phyloP scores from a whole-genome alignment of 805 yeast genomes.

The Citeromyces matritensis region DNA sequence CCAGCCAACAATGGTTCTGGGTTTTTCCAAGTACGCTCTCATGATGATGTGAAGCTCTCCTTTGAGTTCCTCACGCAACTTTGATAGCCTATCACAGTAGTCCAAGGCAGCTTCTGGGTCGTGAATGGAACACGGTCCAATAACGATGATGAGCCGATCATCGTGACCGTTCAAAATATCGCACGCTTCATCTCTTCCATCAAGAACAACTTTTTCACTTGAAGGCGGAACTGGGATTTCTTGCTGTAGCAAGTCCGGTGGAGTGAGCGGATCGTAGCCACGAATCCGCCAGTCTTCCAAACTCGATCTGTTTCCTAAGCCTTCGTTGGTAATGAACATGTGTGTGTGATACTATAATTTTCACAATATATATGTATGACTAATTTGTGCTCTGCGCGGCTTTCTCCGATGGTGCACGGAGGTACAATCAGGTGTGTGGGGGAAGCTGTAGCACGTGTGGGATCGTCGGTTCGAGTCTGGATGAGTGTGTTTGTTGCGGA shows the following conservation, averaged over 20 bases:
- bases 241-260: constrained; percentile 82
- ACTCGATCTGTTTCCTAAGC: constrained; percentile 72
- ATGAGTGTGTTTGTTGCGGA: no score
- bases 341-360: constrained; percentile 10
- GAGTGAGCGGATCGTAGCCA: constrained; percentile 88
- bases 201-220: constrained; percentile 47
- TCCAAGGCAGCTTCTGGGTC: constrained; percentile 84
- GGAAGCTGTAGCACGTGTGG: no score
- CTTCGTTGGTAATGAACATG: constrained; percentile 78
- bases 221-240: constrained; percentile 56
- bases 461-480: no score
- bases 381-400: no score
- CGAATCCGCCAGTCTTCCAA: constrained; percentile 56
- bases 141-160: constrained; percentile 76
- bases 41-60: constrained; percentile 73
- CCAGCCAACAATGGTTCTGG: constrained; percentile 99
- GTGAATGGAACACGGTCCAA: constrained; percentile 96
- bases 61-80: constrained; percentile 52
- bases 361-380: not conserved
- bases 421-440: no score
- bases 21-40: constrained; percentile 98
- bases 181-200: constrained; percentile 69
- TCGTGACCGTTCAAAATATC: constrained; percentile 59
- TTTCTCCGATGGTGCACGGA: no score
- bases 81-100: constrained; percentile 59